Percentiles rank a stretch among this genome's conserved stretches.
Evolutionary conservation across 768 basidiomycete species (phyloP).

Genomic region (Hypholoma fasciculare): DNA sequence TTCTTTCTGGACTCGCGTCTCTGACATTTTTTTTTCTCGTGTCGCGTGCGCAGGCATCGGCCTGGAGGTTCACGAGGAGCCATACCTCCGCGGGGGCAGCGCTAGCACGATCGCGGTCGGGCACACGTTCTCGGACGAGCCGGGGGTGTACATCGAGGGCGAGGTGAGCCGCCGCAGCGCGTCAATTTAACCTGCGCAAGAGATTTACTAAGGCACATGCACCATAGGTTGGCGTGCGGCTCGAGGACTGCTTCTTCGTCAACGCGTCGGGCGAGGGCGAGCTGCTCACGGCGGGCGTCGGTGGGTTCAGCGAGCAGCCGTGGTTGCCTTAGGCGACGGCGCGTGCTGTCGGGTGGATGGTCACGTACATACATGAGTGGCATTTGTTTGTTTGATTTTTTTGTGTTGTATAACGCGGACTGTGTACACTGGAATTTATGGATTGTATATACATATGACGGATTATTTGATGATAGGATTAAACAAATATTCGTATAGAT

Average conservation of each 20-base stretch:
- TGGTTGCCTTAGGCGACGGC: constrained; percentile 45
- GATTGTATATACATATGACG: too few species aligned
- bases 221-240: constrained; percentile 67
- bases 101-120: constrained; percentile 56
- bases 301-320: constrained; percentile 52
- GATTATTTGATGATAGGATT: too few species aligned
- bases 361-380: too few species aligned
- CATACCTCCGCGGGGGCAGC: constrained; percentile 76
- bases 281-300: constrained; percentile 65
- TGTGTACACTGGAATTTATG: too few species aligned
- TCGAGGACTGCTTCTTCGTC: constrained; percentile 85
- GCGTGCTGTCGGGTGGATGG: too few species aligned
- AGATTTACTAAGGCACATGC: not conserved
- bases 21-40: not conserved
- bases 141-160: constrained; percentile 72
- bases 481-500: too few species aligned
- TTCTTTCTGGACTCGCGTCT: not conserved
- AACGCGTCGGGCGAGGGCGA: constrained; percentile 49
- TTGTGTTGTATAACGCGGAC: too few species aligned
- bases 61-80: constrained; percentile 79
- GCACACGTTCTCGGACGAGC: constrained; percentile 83
- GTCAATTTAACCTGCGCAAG: not conserved
- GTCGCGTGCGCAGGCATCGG: constrained; percentile 62
- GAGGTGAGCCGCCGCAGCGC: constrained; percentile 31
- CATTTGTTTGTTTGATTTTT: too few species aligned